Conservation (phyloP, 106 monocot species). For the Acorus calamus region DNA sequence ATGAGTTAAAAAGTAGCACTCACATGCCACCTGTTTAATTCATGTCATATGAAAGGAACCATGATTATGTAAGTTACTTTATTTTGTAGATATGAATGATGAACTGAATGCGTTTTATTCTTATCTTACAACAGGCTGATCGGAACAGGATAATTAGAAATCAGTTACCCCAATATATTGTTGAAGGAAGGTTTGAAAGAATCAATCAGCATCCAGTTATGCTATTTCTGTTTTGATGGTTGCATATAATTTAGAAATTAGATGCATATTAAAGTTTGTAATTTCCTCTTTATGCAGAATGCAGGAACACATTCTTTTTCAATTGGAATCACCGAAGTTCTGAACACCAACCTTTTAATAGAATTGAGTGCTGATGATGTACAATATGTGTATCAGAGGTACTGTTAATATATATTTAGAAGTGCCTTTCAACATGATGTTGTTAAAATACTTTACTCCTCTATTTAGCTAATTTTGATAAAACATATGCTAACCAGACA, state of each 20-base stretch:
- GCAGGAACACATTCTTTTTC: slow-evolving; percentile 87
- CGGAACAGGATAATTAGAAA: slow-evolving; percentile 58
- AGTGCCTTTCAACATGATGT: too few species aligned
- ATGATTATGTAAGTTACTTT: not conserved
- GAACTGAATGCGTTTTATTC: not conserved
- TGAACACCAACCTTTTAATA: slow-evolving; percentile 74
- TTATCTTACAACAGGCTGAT: slow-evolving; percentile 53
- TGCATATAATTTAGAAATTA: slow-evolving; percentile 4
- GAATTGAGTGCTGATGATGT: slow-evolving; percentile 96
- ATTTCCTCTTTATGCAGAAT: slow-evolving; percentile 32
- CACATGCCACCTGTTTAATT: too few species aligned
- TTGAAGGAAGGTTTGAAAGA: slow-evolving; percentile 80
- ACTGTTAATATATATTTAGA: not conserved
- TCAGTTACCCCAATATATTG: slow-evolving; percentile 69
- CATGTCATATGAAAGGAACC: too few species aligned
- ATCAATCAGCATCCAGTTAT: slow-evolving; percentile 94
- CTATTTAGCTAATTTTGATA: too few species aligned
- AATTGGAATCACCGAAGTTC: slow-evolving; percentile 82
- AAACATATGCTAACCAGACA: too few species aligned
- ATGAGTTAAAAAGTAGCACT: too few species aligned
- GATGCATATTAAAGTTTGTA: not conserved
- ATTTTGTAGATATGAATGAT: not conserved
- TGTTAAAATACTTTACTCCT: too few species aligned
- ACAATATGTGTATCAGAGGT: slow-evolving; percentile 92
- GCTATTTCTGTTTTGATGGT: slow-evolving; percentile 5